Percentiles rank a stretch among this genome's conserved stretches.
phyloP scores from a whole-genome alignment of 1,284 basidiomycete genomes.

The Pterula multifida region DNA sequence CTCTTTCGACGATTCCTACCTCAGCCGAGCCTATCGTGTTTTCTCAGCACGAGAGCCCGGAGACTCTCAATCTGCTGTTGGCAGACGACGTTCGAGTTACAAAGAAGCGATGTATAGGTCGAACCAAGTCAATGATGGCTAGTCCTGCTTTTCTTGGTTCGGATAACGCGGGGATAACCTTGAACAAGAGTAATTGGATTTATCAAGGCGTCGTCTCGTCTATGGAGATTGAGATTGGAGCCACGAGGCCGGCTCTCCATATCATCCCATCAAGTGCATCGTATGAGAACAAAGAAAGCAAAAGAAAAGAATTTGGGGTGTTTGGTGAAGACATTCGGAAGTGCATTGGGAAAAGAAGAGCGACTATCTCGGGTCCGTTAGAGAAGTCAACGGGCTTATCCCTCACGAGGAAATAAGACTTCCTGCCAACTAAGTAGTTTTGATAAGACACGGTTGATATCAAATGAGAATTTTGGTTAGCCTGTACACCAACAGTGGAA shows the following conservation, averaged over 20 bases:
- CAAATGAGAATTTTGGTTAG: too few species aligned
- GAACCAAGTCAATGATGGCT: slow-evolving; percentile 33
- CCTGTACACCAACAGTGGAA: too few species aligned
- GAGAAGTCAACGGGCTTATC: too few species aligned
- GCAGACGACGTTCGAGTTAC: slow-evolving; percentile 23
- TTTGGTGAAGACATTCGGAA: not conserved
- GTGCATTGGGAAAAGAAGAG: not conserved
- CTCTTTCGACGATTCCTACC: not conserved
- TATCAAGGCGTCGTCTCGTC: slow-evolving; percentile 18
- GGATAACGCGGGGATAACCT: slow-evolving; percentile 11
- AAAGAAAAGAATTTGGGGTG: not conserved
- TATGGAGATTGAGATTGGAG: not conserved
- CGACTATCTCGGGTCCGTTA: not conserved
- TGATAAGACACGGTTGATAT: too few species aligned
- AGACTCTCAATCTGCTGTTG: not conserved
- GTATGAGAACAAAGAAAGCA: not conserved
- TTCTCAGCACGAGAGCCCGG: not conserved
- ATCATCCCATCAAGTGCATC: not conserved
- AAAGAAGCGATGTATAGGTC: slow-evolving; percentile 46
- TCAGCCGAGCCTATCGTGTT: not conserved
- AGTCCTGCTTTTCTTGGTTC: not conserved
- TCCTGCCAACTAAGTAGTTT: too few species aligned
- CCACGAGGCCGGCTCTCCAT: not conserved
- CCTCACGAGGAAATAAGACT: too few species aligned
- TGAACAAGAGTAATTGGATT: slow-evolving; percentile 28